phyloP scores from a whole-genome alignment of 2,329 filamentous ascomycete species.

The Orbilia ellipsospora region DNA sequence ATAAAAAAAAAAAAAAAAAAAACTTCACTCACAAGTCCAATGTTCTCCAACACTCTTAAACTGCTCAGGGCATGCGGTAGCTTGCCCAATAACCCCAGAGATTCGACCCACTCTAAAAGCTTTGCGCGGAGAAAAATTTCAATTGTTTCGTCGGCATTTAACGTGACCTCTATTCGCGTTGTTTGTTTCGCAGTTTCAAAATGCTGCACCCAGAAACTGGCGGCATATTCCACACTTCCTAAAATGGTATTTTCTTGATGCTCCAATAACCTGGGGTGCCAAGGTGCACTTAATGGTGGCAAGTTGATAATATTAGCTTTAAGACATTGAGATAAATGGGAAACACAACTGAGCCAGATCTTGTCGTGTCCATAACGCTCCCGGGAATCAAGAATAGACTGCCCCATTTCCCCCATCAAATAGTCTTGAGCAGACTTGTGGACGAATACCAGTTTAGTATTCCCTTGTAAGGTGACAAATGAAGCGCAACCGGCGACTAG shows the following conservation, averaged over 20 bases:
- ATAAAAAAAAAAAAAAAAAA: no score
- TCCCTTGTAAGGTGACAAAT: conserved; percentile 57
- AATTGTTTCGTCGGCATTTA: no score
- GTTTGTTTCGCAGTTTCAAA: not conserved
- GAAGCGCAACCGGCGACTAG: conserved; percentile 58
- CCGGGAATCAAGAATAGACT: conserved; percentile 55
- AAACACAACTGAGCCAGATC: conserved; percentile 57
- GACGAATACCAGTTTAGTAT: conserved; percentile 54
- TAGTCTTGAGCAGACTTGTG: conserved; percentile 60
- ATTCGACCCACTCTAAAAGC: no score
- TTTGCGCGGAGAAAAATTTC: no score
- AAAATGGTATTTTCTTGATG: conserved; percentile 22
- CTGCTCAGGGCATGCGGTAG: no score
- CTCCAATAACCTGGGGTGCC: conserved; percentile 21
- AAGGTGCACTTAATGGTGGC: conserved; percentile 57
- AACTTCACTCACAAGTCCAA: no score
- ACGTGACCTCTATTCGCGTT: not conserved
- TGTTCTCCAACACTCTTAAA: no score
- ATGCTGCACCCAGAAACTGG: conserved; percentile 58
- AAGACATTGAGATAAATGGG: conserved; percentile 57
- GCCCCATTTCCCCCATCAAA: conserved; percentile 54
- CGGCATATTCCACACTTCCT: conserved; percentile 58
- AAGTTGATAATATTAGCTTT: conserved; percentile 58
- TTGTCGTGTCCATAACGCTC: conserved; percentile 52
- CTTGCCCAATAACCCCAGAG: no score